Evolutionary conservation across 2,329 filamentous ascomycete genomes (phyloP).

Genomic region (Pseudocercospora fijiensis): DNA sequence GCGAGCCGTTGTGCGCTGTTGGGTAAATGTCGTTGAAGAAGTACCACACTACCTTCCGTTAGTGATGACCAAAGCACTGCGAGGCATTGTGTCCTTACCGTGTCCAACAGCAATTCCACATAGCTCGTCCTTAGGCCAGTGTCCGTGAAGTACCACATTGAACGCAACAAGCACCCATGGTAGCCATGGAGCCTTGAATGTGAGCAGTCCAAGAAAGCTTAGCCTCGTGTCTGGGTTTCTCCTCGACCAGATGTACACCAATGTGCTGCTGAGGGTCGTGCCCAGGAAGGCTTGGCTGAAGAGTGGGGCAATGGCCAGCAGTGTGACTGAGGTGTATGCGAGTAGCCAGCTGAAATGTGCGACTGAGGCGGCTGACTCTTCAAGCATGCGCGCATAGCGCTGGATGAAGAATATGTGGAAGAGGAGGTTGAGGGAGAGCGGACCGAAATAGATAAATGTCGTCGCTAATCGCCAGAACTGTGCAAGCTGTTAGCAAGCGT

Average conservation of each 20-base stretch:
- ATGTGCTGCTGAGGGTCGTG: constrained; percentile 84
- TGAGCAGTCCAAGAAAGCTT: constrained; percentile 75
- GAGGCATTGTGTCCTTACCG: constrained; percentile 42
- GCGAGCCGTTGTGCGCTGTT: constrained; percentile 77
- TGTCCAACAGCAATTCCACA: constrained; percentile 94
- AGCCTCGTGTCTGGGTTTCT: constrained; percentile 89
- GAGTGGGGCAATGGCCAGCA: constrained; percentile 79
- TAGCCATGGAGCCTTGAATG: constrained; percentile 90
- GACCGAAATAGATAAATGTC: constrained; percentile 96
- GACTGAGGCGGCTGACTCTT: constrained; percentile 90
- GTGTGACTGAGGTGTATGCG: constrained; percentile 75
- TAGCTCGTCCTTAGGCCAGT: constrained; percentile 90
- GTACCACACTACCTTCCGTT: constrained; percentile 69
- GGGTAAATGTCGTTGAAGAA: constrained; percentile 98
- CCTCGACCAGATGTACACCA: constrained; percentile 97
- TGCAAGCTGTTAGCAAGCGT: not conserved
- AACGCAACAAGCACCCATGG: constrained; percentile 96
- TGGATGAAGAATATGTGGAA: constrained; percentile 99
- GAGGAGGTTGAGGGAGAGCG: constrained; percentile 86
- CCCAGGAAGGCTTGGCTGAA: constrained; percentile 92
- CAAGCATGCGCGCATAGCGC: constrained; percentile 89
- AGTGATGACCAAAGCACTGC: not conserved
- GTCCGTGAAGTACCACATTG: constrained; percentile 85
- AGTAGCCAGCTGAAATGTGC: constrained; percentile 95
- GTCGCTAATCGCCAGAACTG: constrained; percentile 97